A percentile compares a stretch with the other conserved stretches of the same genome.
phyloP scores from a whole-genome alignment of 1,284 basidiomycete species.

The Heterobasidion irregulare region DNA sequence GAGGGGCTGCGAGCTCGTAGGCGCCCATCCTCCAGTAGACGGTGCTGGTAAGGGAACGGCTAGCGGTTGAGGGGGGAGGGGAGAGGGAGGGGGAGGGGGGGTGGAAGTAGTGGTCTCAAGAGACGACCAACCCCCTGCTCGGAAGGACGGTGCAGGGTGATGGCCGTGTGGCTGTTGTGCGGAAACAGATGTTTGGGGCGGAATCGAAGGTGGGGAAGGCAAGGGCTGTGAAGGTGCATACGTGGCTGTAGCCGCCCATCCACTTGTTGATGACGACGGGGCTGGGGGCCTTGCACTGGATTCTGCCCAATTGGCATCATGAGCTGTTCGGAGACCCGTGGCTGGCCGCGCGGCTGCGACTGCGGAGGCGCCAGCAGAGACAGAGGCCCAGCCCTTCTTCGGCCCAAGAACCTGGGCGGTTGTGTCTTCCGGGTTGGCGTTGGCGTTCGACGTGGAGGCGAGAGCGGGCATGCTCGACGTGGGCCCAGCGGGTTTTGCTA shows the following conservation, averaged over 20 bases:
- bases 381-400: slow-evolving; percentile 38
- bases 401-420: slow-evolving; percentile 21
- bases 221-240: not conserved
- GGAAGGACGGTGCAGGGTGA: slow-evolving; percentile 34
- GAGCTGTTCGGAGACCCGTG: not conserved
- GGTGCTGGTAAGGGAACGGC: not conserved
- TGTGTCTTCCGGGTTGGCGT: slow-evolving; percentile 9
- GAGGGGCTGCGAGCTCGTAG: not conserved
- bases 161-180: slow-evolving; percentile 1
- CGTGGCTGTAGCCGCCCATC: not conserved
- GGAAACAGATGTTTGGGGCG: slow-evolving; percentile 7
- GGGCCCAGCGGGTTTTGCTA: slow-evolving; percentile 38
- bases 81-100: not conserved
- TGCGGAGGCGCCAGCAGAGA: not conserved
- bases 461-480: slow-evolving; percentile 1
- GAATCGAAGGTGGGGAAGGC: not conserved
- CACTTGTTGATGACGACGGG: not conserved
- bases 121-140: slow-evolving; percentile 32
- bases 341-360: not conserved
- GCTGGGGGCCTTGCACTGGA: not conserved
- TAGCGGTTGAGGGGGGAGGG: not conserved
- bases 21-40: not conserved
- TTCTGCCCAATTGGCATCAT: not conserved
- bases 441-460: slow-evolving; percentile 9
- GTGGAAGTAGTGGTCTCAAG: slow-evolving; percentile 6